A percentile compares a stretch with the other conserved stretches of the same genome.
phyloP scores from a whole-genome alignment of 148 eudicot genomes.

The Rhododendron simsii region DNA sequence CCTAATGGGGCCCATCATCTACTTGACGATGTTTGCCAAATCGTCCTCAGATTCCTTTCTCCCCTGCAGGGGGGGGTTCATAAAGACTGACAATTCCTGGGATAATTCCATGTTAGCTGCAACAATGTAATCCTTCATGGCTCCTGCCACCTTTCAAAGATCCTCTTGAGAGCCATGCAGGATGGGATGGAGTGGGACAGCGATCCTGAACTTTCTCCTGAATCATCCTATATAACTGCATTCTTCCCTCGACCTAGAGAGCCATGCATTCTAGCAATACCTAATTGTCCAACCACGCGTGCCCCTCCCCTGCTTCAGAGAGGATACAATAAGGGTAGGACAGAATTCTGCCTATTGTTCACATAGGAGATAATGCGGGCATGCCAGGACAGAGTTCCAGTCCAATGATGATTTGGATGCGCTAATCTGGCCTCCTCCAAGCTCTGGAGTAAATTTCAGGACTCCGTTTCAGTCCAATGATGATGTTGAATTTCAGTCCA shows the following conservation, averaged over 20 bases:
- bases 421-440: not conserved
- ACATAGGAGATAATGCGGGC: not conserved
- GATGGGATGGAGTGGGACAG: not conserved
- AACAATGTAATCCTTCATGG: not conserved
- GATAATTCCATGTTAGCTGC: not conserved
- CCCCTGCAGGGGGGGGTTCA: not conserved
- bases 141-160: not conserved
- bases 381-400: not conserved
- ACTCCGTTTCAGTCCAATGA: not conserved
- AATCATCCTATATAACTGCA: not conserved
- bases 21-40: not conserved
- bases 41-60: not conserved
- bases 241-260: not conserved
- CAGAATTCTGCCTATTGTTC: not conserved
- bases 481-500: not conserved
- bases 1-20: not conserved
- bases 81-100: not conserved
- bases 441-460: not conserved
- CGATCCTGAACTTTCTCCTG: not conserved
- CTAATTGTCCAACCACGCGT: not conserved
- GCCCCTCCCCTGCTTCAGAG: not conserved
- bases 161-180: not conserved
- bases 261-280: not conserved
- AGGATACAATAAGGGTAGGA: not conserved
- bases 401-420: not conserved